Base-by-base conservation (phyloP, 768 basidiomycete species). In the Leccinellum luteum region DNA sequence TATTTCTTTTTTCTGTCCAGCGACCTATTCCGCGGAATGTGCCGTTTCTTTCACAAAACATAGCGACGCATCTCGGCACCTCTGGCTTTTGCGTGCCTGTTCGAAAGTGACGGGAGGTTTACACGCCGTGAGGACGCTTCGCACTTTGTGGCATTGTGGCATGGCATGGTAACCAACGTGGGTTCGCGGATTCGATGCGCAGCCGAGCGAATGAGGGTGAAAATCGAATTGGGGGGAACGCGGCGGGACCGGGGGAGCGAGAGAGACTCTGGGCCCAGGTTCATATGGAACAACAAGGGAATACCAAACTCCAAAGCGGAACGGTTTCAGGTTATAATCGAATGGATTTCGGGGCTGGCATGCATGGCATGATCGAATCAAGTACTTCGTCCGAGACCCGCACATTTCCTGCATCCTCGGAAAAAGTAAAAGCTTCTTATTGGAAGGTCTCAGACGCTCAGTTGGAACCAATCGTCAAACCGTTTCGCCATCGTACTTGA, bases 21-120 rank as follows among this genome's bases (percentile, higher is more conserved):
- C 19, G 28, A 10, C 14, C 14, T 45, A 23, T n/a, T 52, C 23
- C 32, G 25, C 51, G 60, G 60, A 15, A 14, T 25, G 41, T 23
- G 12, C 10, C 28, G 1, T 34, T 45, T 52, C 49, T 63, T 57
- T 59, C 60, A 62, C 62, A 51, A 44, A 10, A 12, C 55, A 54
- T 65, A 56, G 48, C 54, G 54, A 55, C 51, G 52, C 15, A 31
- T 27, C 4, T 52, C 60, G 41, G 31, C 21, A 41, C 53, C 52
- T 28, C 50, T 52, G n/a, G 5, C 31, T 8, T 28, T 28, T 3
- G 17, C 3, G 53, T 63, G 51, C 62, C 62, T 64, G 61, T 58
- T 59, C 19, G 32, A 55, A 35, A 1, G 8, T 51, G 60, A 55
- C 53, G 53, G 30, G 53, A 28, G 34, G 7, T 50, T n/a, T 21